phyloP scores from a whole-genome alignment of 1,284 basidiomycete species.

The Prillingera fragicola region DNA sequence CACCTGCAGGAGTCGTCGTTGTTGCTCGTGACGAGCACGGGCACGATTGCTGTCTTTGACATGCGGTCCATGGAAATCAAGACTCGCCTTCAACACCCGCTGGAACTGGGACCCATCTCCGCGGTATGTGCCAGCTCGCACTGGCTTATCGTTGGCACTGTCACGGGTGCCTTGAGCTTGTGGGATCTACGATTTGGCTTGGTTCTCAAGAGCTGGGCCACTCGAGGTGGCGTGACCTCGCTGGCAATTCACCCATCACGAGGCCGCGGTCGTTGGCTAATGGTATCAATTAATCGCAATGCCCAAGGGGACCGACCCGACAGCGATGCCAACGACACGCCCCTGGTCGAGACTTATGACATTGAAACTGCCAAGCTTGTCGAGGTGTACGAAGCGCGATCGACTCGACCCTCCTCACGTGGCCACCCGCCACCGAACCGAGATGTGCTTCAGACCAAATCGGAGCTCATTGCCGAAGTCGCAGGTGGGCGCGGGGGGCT shows the following conservation, averaged over 20 bases:
- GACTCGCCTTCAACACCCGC: conserved; percentile 73
- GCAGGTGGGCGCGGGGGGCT: conserved; percentile 13
- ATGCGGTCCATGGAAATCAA: conserved; percentile 74
- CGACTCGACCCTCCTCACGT: conserved; percentile 16
- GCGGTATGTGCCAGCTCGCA: conserved; percentile 71
- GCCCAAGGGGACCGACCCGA: conserved; percentile 1
- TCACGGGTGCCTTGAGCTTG: conserved; percentile 71
- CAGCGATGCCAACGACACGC: conserved; percentile 6
- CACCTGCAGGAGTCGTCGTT: conserved; percentile 51
- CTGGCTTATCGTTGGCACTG: conserved; percentile 85
- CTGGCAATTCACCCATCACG: conserved; percentile 71
- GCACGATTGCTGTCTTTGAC: conserved; percentile 71
- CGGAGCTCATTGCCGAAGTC: conserved; percentile 28
- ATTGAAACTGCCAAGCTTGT: conserved; percentile 47
- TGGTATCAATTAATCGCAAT: conserved; percentile 57
- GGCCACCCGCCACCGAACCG: too few relatives aligned
- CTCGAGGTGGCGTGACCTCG: conserved; percentile 55
- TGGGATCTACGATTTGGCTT: conserved; percentile 95
- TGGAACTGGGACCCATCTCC: conserved; percentile 79
- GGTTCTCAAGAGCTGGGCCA: conserved; percentile 79
- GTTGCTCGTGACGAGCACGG: conserved; percentile 77
- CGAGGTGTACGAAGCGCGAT: conserved; percentile 40
- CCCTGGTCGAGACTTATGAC: conserved; percentile 45
- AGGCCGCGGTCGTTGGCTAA: conserved; percentile 71
- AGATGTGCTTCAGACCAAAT: conserved; percentile 27